These are phyloP conservation scores for Candida sanyiensis DNA, from an alignment of 805 yeast species.

Conservation along the genomic window DNA sequence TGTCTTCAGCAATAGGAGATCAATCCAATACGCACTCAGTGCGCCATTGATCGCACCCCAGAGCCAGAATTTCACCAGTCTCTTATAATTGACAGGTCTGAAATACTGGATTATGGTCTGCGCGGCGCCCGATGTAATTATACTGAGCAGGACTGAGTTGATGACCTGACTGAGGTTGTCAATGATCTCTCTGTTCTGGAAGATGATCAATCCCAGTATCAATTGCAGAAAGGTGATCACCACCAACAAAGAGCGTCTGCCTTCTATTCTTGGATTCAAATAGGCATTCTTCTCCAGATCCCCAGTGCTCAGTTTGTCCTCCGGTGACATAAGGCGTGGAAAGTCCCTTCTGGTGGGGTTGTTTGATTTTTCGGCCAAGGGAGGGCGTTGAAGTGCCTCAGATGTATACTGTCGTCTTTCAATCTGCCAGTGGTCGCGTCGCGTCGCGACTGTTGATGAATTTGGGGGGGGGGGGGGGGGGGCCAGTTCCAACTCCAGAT, in stretches of 20 bases:
- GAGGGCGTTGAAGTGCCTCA: too few relatives aligned
- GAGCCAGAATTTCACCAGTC: conserved; percentile 39
- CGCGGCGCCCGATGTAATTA: conserved; percentile 20
- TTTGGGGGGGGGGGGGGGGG: too few relatives aligned
- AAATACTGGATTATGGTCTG: conserved; percentile 22
- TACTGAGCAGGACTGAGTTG: conserved; percentile 23
- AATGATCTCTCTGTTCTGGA: conserved; percentile 20
- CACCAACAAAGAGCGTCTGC: conserved; percentile 7
- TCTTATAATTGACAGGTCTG: conserved; percentile 17
- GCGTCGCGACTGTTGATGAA: too few relatives aligned
- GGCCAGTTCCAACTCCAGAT: neutral
- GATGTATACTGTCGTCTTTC: too few relatives aligned
- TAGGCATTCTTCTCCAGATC: conserved; percentile 22
- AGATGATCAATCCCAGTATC: conserved; percentile 10
- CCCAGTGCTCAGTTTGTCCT: neutral
- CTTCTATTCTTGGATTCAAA: neutral
- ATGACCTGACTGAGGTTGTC: conserved; percentile 22
- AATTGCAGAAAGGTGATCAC: conserved; percentile 11
- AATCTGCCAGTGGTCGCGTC: too few relatives aligned
- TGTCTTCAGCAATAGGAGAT: conserved; percentile 34
- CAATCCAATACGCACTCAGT: conserved; percentile 51
- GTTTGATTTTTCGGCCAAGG: too few relatives aligned
- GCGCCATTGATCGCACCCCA: conserved; percentile 62
- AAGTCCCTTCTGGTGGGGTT: too few relatives aligned
- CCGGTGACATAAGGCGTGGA: conserved; percentile 2